Evolutionary conservation across 2,329 filamentous ascomycete genomes (phyloP), one percentile per base, ranked within the genome.

Genomic region (Cordyceps militaris): DNA sequence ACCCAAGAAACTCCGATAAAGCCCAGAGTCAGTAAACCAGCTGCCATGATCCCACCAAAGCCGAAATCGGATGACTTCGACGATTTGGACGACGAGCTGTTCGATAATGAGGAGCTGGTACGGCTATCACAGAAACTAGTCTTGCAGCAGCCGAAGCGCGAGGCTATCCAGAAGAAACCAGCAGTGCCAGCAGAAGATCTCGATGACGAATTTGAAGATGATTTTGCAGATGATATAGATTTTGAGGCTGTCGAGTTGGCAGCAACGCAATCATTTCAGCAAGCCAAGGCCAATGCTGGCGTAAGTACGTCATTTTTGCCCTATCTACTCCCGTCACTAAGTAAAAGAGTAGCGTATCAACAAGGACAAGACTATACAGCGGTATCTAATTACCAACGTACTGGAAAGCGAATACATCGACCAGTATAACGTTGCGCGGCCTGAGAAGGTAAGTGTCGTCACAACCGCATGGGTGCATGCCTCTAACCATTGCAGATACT

Each of bases 371-470:
- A 83, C 86, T 49, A 95, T 96, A 67, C 91, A 96, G 73, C 87
- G 93, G 63, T 96, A 96, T 74, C 77, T 92, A 62, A 82, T 97
- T 65, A 87, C 86, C 63, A 84, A 87, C 67, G 83, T 92, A 63
- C 75, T 88, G 60, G 82, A 89, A 61, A 82, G 82, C 64, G 79
- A 85, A 47, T 96, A 89, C 70, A 74, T 76, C 59, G 83, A 86
- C 70, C 76, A 81, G 23, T 80, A 78, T 63, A 85, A 87, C 46
- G 77, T 81, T 62, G 71, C 75, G 51, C 78, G 77, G 52, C 77
- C 77, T 44, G 88, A 96, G 71, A 92, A 94, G 82, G 91, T 92
- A 73, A 69, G 74, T 52, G 50, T 36, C 3, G 5, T 42, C 42
- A 11, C 28, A 34, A 26, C 9, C 32, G 21, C 55, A 36, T 47